Base-by-base conservation (phyloP, 441 rosid genomes). In the Populus trichocarpa region DNA sequence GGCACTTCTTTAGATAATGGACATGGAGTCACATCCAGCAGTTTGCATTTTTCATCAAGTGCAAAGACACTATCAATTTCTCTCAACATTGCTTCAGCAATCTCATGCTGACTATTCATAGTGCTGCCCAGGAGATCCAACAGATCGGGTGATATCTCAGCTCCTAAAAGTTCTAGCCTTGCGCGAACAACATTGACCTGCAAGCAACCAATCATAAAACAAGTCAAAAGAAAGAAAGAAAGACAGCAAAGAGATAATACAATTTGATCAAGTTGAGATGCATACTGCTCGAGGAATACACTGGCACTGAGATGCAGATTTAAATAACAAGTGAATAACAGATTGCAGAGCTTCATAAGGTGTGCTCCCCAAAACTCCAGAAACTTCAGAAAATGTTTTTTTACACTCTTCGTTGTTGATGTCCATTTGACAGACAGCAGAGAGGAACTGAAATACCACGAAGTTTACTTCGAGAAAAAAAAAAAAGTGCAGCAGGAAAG, bases 281-380 rank as follows among this genome's bases (percentile, higher is more conserved):
- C 91, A 78, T 88, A 93, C 97, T 9, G 97, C 98, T 85, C 90
- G 85, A 72, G 95, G 92, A 83, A 93, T 86, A 83, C 86, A 86
- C 77, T 90, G 91, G 84, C 95, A 90, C 78, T 87, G 92, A 36
- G 88, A 90, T 75, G 95, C 97, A 84, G 93, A 91, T 82, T 87
- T 90, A 83, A 90, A 85, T 75, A 88, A 76, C 64, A 93, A 93
- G 81, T 86, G 95, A 69, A 92, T 88, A 78, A 87, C 80, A 13
- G 89, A 90, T 59, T 81, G 85, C 72, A 93, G 92, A 73, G 83
- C 78, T 78, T 93, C 97, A 71, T 85, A 93, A 82, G 89, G 86
- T 77, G 88, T 84, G 81, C 92, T 89, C 4, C 36, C 83, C 77
- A 93, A 79, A 79, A 92, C 86, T 81, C 84, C 87, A 77, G 82